Base-by-base conservation (phyloP, 2,329 filamentous ascomycete species). In the Epichloe hybrida region DNA sequence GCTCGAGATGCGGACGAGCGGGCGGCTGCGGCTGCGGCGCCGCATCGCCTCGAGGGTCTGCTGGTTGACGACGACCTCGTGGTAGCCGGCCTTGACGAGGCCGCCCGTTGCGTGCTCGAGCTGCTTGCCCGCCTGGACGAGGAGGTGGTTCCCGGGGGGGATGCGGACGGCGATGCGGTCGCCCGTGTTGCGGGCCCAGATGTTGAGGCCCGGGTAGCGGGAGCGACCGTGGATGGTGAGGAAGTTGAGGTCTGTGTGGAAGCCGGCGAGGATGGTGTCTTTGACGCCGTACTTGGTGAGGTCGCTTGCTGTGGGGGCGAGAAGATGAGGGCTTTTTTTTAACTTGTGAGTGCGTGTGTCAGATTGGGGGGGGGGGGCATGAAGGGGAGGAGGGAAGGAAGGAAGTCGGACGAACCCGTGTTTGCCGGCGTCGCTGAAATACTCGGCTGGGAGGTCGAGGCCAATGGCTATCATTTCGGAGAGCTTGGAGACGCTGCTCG, bases 191-290 rank as follows among this genome's bases (percentile, higher is more conserved):
- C 78, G 76, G 21, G 77, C 78, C 78, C 78, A 81, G 59, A 81
- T 75, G 66, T 81, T 73, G 56, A 81, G 70, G 2, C 78, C 78
- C 0, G 78, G 78, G 57, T 79, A 81, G 53, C 78, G 75, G 34
- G 75, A 79, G 56, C 78, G 78, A 51, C 78, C 78, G 66, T 81
- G 78, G 64, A 81, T 81, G 56, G 78, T 81, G 49, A 81, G 70
- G 62, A 81, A 81, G 70, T 81, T 81, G 52, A 81, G 75, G 59
- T 81, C 78, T 1, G 78, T 81, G 63, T 81, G 78, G 68, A 81
- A 81, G 39, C 78, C 78, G 15, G 78, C 78, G 15, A 81, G 72
- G 58, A 81, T 80, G 47, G 76, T 81, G 66, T 80, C 72, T 48
- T 69, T 66, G 3, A 62, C 46, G 45, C 74, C 75, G 65, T 80